A percentile compares a stretch with the other conserved stretches of the same genome.
Evolutionary conservation across 176 grass and related monocot genomes (phyloP).

Genomic region (Canna indica): DNA sequence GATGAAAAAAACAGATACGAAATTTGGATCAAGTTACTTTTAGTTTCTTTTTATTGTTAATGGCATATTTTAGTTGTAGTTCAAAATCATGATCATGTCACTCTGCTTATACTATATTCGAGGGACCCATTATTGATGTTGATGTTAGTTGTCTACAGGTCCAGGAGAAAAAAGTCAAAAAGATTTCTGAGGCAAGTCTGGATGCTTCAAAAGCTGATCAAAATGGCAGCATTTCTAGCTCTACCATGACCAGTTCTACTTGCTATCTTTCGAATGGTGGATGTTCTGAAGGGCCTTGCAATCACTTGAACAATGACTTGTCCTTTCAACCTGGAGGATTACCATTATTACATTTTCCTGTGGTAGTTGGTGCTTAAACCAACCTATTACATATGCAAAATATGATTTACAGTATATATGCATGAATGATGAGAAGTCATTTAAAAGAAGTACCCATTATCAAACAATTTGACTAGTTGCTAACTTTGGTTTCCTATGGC

Average conservation of each 20-base stretch:
- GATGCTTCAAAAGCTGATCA: conserved; percentile 34
- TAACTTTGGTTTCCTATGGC: background rate
- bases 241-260: conserved; percentile 14
- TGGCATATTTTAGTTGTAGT: too few relatives aligned
- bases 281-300: conserved; percentile 18
- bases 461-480: background rate
- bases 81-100: background rate
- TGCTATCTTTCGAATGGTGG: conserved; percentile 40
- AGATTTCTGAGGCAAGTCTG: conserved; percentile 67
- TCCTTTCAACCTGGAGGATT: conserved; percentile 30
- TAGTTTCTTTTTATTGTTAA: background rate
- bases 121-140: conserved; percentile 8
- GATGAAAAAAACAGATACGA: background rate
- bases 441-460: background rate
- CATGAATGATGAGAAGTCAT: background rate
- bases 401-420: conserved; percentile 4
- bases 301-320: conserved; percentile 10
- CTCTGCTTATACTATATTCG: background rate
- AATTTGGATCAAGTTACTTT: background rate
- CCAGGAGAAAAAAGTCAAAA: conserved; percentile 97
- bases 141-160: conserved; percentile 35
- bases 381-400: conserved; percentile 14
- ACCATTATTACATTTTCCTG: conserved; percentile 55
- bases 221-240: conserved; percentile 48
- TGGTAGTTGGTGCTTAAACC: conserved; percentile 71